These are phyloP conservation scores for Eimeria acervulina DNA, from an alignment of 169 alveolate genomes.

Conservation along the genomic window DNA sequence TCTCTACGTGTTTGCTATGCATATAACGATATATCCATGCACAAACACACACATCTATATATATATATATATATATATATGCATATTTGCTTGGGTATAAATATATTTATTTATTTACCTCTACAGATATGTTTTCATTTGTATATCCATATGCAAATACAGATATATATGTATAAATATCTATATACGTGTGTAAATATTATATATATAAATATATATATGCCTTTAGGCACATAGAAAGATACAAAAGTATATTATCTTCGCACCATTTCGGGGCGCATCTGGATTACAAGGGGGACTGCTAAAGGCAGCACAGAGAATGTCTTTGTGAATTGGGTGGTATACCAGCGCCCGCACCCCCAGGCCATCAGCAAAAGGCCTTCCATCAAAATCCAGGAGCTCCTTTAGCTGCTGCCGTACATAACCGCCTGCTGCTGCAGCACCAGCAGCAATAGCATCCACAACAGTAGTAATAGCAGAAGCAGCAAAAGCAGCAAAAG, in stretches of 20 bases:
- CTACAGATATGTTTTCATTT: too few relatives aligned
- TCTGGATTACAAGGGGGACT: background rate
- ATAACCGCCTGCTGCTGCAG: slow-evolving; percentile 26
- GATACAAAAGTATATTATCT: too few relatives aligned
- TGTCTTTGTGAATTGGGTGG: slow-evolving; percentile 10
- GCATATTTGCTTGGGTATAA: too few relatives aligned
- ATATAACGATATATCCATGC: too few relatives aligned
- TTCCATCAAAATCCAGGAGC: slow-evolving; percentile 27
- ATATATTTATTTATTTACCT: too few relatives aligned
- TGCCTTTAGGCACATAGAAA: too few relatives aligned
- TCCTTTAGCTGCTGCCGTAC: slow-evolving; percentile 25
- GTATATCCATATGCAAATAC: too few relatives aligned
- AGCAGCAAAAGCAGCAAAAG: slow-evolving; percentile 1
- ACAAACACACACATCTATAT: too few relatives aligned
- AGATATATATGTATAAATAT: too few relatives aligned
- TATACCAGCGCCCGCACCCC: slow-evolving; percentile 16
- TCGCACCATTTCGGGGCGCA: background rate
- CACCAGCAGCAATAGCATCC: background rate
- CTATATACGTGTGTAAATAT: too few relatives aligned
- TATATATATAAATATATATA: too few relatives aligned
- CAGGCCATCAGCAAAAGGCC: background rate
- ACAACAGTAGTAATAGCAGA: background rate
- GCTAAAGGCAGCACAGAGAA: slow-evolving; percentile 45
- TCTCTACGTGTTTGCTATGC: background rate
- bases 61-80: too few relatives aligned